phyloP scores from a whole-genome alignment of 257 asterid genomes.

The Rhazya stricta region DNA sequence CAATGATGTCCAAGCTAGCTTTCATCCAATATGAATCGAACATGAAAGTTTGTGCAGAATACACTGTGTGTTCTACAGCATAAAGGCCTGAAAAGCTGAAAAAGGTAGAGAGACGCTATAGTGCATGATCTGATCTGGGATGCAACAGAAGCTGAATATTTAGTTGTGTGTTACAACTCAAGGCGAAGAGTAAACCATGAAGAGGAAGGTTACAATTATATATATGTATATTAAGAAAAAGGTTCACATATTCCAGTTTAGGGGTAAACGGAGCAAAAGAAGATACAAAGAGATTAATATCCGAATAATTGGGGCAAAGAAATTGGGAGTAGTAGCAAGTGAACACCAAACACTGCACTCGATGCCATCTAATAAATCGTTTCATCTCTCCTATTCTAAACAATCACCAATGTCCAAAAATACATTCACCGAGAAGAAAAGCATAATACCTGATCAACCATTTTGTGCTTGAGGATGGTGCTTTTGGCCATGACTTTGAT shows the following conservation, averaged over 20 bases:
- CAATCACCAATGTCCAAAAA: not conserved
- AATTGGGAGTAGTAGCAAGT: not conserved
- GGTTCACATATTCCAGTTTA: not conserved
- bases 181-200: not conserved
- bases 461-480: slow-evolving; percentile 80
- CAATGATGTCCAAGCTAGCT: not conserved
- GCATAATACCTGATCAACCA: slow-evolving; percentile 75
- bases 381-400: not conserved
- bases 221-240: not conserved
- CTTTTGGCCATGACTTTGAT: slow-evolving; percentile 81
- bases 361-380: not conserved
- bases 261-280: not conserved
- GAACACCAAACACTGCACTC: not conserved
- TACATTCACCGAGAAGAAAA: not conserved
- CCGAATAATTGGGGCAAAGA: not conserved
- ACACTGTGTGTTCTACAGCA: not conserved
- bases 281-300: not conserved
- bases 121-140: not conserved
- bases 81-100: not conserved
- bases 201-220: not conserved
- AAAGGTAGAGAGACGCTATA: not conserved
- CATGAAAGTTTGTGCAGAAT: not conserved
- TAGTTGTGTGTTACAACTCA: not conserved
- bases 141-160: not conserved
- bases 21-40: too few relatives aligned